These are phyloP conservation scores for Herpomyces periplanetae DNA, from an alignment of 2,329 filamentous ascomycete species.

Conservation along the genomic window DNA sequence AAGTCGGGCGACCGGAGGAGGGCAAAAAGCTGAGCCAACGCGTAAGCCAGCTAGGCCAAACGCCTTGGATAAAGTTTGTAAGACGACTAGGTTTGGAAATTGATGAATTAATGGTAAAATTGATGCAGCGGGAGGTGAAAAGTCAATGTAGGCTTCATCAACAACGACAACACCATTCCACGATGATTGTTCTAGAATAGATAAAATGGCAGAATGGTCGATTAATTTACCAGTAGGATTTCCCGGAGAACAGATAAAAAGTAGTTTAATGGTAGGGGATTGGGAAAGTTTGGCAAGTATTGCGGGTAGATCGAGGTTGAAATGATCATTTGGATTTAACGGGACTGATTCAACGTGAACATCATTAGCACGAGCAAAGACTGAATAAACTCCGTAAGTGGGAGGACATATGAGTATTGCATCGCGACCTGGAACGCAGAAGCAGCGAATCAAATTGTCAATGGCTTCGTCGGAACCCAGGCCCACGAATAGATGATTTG, in stretches of 20 bases:
- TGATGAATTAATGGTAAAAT: constrained; percentile 68
- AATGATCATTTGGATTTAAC: constrained; percentile 25
- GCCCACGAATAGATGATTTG: constrained; percentile 64
- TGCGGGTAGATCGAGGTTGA: constrained; percentile 27
- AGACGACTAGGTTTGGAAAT: constrained; percentile 77
- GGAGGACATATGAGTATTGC: constrained; percentile 79
- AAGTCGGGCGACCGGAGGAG: constrained; percentile 28
- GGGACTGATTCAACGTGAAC: constrained; percentile 54
- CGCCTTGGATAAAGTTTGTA: constrained; percentile 94
- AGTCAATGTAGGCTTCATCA: constrained; percentile 91
- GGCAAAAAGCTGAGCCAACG: constrained; percentile 47
- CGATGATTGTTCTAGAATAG: constrained; percentile 39
- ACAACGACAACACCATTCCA: constrained; percentile 86
- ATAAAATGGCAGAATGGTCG: constrained; percentile 27
- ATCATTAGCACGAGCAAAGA: constrained; percentile 80
- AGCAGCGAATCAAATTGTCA: constrained; percentile 64
- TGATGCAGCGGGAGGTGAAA: constrained; percentile 34
- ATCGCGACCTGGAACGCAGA: constrained; percentile 53
- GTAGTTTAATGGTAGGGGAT: constrained; percentile 27
- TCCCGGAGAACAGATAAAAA: constrained; percentile 72
- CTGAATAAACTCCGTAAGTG: constrained; percentile 92
- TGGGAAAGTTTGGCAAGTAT: constrained; percentile 22
- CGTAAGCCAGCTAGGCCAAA: constrained; percentile 84
- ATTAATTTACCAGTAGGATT: constrained; percentile 63
- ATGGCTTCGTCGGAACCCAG: constrained; percentile 92